Evolutionary conservation across 2,329 filamentous ascomycete species (phyloP), one percentile per base, ranked within the genome.

Genomic region (Pseudogymnoascus sp.): DNA sequence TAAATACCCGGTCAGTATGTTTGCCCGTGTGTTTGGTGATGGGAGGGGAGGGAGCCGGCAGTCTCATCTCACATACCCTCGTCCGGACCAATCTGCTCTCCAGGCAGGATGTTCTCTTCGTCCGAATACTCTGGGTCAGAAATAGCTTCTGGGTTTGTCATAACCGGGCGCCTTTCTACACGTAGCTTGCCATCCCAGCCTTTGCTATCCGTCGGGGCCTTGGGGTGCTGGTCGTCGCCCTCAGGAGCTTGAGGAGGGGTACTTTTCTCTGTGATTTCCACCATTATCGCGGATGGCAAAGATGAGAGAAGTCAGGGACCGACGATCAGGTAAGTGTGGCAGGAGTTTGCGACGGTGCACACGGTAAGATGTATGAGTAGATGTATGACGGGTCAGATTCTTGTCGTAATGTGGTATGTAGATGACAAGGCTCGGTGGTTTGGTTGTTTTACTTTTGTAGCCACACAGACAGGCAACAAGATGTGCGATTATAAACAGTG

Each of bases 41-140:
- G 4, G 31, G 47, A 64, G 50, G 63, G 28, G 4, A 33, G 50
- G 28, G 4, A 33, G 50, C 15, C 35, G 2, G 47, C 6, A n/a
- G 10, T 10, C 28, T n/a, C 17, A 33, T 57, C 17, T 57, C 50
- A 57, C 50, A 17, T 17, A 90, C 90, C 88, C 80, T 96, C 91
- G 72, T 96, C 92, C 6, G 91, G 89, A 26, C 84, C 81, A 64
- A 96, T 91, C 72, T 88, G 81, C 64, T 96, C 89, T 60, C 88
- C 87, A 0, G 84, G 85, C 66, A 89, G 77, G 19, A 87, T 82
- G 65, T 87, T 84, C 66, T 87, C 83, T 10, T 87, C 84, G 68
- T 90, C 92, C 15, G 90, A 95, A 73, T 93, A 91, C 64, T 96
- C 92, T 0, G 90, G 86, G 71, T 97, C 92, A 47, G 89, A 89